Evolutionary conservation across 352 stramenopile species (phyloP).

Genomic region (Phytophthora pistaciae): DNA sequence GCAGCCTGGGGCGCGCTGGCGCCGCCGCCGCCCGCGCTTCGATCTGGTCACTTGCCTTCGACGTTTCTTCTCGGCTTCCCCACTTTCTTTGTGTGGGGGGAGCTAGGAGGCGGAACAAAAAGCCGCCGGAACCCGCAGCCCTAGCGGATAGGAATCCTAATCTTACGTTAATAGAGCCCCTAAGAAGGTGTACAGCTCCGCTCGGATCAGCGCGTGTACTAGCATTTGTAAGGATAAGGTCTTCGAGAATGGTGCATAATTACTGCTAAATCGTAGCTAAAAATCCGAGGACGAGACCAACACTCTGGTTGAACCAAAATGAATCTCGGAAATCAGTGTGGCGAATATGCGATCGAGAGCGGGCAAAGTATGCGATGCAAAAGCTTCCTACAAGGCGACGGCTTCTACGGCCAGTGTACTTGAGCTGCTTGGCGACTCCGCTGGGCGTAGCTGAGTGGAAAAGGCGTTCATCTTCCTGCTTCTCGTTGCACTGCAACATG

Average conservation of each 20-base stretch:
- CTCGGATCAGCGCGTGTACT: not conserved
- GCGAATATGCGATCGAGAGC: conserved; percentile 21
- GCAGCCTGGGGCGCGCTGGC: too few species aligned
- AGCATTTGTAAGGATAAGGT: conserved; percentile 12
- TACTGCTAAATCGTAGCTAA: not conserved
- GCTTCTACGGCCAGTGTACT: not conserved
- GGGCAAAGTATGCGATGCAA: not conserved
- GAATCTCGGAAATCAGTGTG: conserved; percentile 22
- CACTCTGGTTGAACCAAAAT: conserved; percentile 43
- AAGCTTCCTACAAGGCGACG: not conserved
- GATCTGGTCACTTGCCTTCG: conserved; percentile 44
- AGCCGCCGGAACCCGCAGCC: conserved; percentile 14
- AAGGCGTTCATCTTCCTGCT: not conserved
- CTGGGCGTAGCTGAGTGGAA: not conserved
- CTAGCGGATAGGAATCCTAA: conserved; percentile 14
- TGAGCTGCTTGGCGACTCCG: too few species aligned
- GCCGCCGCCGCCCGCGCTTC: not conserved
- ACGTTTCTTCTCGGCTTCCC: conserved; percentile 48
- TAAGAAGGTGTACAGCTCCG: conserved; percentile 6
- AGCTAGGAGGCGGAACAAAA: conserved; percentile 39
- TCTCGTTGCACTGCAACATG: not conserved
- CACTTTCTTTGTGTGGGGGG: conserved; percentile 46
- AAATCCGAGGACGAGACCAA: conserved; percentile 32
- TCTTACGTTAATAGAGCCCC: conserved; percentile 3
- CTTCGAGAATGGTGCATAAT: conserved; percentile 35